A percentile compares a stretch with the other conserved stretches of the same genome.
Evolutionary conservation across 495 filamentous ascomycete species (phyloP).

Genomic region (Penicilliopsis zonata): DNA sequence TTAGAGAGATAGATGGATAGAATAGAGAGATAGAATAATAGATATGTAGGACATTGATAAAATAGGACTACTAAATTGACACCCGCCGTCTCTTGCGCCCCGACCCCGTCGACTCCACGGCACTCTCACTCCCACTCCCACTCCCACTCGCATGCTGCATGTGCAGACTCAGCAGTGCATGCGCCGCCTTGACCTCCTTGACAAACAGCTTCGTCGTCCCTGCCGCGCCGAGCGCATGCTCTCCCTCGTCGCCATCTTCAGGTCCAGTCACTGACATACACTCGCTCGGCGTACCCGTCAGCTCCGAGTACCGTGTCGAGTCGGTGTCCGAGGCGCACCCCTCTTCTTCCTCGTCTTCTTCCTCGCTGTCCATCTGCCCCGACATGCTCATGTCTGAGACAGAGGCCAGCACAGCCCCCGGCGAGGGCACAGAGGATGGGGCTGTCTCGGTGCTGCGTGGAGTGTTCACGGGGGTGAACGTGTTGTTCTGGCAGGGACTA

Average conservation of each 20-base stretch:
- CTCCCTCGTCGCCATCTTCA: slow-evolving; percentile 12
- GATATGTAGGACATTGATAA: slow-evolving; percentile 2
- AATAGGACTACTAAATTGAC: slow-evolving; percentile 13
- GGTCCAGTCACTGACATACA: slow-evolving; percentile 8
- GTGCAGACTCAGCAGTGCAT: slow-evolving; percentile 43
- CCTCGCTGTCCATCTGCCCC: slow-evolving; percentile 3
- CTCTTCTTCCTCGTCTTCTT: slow-evolving; percentile 4
- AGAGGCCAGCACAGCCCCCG: slow-evolving; percentile 3
- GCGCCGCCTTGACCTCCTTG: slow-evolving; percentile 42
- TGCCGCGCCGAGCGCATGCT: slow-evolving; percentile 1
- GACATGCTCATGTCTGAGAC: slow-evolving; percentile 1
- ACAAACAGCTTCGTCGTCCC: slow-evolving; percentile 5
- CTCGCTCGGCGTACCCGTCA: background rate
- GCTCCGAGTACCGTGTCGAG: slow-evolving; percentile 4
- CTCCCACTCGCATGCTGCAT: slow-evolving; percentile 24
- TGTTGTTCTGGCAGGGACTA: slow-evolving; percentile 8
- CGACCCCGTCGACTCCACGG: slow-evolving; percentile 4
- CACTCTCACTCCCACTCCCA: slow-evolving; percentile 4
- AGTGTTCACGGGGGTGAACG: slow-evolving; percentile 23
- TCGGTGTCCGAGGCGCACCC: slow-evolving; percentile 5
- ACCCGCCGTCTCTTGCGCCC: slow-evolving; percentile 9
- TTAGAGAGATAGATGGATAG: background rate
- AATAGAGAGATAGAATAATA: background rate
- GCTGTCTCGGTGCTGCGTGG: slow-evolving; percentile 14
- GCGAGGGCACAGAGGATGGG: slow-evolving; percentile 6